Evolutionary conservation across 2,329 filamentous ascomycete species (phyloP).

Genomic region (Colletotrichum eleusines): DNA sequence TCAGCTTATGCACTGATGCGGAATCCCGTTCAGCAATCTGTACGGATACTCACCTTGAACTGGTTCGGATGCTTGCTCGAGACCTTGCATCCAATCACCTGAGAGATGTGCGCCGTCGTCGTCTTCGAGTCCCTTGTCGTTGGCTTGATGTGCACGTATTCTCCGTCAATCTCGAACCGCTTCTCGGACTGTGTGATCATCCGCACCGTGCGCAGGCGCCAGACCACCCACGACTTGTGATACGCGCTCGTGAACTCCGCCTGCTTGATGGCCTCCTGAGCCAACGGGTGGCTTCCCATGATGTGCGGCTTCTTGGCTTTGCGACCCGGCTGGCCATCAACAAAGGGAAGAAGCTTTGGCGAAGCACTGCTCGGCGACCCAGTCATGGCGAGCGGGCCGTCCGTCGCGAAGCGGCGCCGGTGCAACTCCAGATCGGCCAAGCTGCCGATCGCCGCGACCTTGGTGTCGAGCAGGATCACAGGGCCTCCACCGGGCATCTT

Average conservation of each 20-base stretch:
- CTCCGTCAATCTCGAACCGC: conserved; percentile 83
- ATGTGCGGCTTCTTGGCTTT: conserved; percentile 66
- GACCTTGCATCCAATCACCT: conserved; percentile 85
- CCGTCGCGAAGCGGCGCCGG: conserved; percentile 79
- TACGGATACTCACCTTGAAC: conserved; percentile 72
- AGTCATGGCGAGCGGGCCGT: conserved; percentile 76
- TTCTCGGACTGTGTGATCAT: conserved; percentile 82
- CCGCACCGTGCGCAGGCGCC: conserved; percentile 85
- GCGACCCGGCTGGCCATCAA: conserved; percentile 56
- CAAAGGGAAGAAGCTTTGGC: conserved; percentile 71
- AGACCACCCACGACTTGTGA: conserved; percentile 83
- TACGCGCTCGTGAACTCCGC: conserved; percentile 68
- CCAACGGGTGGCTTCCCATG: conserved; percentile 74
- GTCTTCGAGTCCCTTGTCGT: conserved; percentile 76
- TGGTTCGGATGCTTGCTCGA: conserved; percentile 83
- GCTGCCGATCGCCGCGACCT: conserved; percentile 82
- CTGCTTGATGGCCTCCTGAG: conserved; percentile 71
- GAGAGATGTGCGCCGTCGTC: conserved; percentile 85
- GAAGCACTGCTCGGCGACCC: conserved; percentile 78
- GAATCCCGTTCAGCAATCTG: conserved; percentile 2
- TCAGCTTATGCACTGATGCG: conserved; percentile 14
- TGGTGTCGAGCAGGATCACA: conserved; percentile 81
- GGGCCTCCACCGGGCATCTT: conserved; percentile 81
- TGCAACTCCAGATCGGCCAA: conserved; percentile 81
- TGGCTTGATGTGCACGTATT: conserved; percentile 89